A percentile compares a stretch with the other conserved stretches of the same genome.
Evolutionary conservation across 2,329 filamentous ascomycete species (phyloP).

Genomic region (Zalaria obscura): DNA sequence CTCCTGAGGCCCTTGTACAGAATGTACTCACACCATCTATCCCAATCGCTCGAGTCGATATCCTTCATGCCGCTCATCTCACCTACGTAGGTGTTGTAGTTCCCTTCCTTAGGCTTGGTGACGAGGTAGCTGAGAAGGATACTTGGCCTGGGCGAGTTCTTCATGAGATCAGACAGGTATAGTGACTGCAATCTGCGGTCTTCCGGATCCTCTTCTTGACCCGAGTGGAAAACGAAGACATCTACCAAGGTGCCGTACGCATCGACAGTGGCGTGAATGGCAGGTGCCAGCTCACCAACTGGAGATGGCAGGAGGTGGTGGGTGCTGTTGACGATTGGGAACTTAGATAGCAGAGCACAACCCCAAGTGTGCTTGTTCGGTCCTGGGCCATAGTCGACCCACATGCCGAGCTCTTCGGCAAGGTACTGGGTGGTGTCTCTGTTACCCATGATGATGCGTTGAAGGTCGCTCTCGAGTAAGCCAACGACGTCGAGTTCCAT

Average conservation of each 20-base stretch:
- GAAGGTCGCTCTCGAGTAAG: constrained; percentile 82
- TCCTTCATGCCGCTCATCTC: constrained; percentile 83
- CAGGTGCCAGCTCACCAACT: constrained; percentile 85
- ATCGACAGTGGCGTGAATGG: constrained; percentile 91
- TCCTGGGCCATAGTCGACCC: constrained; percentile 90
- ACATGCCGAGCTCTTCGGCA: constrained; percentile 95
- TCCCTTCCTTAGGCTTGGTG: constrained; percentile 76
- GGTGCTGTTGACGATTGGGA: constrained; percentile 92
- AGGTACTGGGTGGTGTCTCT: constrained; percentile 90
- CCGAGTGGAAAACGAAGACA: constrained; percentile 96
- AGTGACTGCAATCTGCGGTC: constrained; percentile 75
- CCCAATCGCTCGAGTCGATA: constrained; percentile 84
- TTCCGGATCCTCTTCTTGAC: constrained; percentile 90
- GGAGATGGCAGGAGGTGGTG: constrained; percentile 90
- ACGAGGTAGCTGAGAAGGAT: constrained; percentile 88
- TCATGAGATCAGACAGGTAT: constrained; percentile 83
- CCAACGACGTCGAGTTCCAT: constrained; percentile 95
- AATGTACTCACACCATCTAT: constrained; percentile 98
- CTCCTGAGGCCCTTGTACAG: constrained; percentile 80
- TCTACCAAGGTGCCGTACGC: constrained; percentile 83
- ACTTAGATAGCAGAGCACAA: constrained; percentile 82
- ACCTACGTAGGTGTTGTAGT: constrained; percentile 93
- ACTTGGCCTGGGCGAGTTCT: constrained; percentile 60
- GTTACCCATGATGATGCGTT: constrained; percentile 99
- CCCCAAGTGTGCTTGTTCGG: constrained; percentile 99